These are phyloP conservation scores for Chlorella sp. DNA, from an alignment of 139 green algal species.

Conservation along the genomic window DNA sequence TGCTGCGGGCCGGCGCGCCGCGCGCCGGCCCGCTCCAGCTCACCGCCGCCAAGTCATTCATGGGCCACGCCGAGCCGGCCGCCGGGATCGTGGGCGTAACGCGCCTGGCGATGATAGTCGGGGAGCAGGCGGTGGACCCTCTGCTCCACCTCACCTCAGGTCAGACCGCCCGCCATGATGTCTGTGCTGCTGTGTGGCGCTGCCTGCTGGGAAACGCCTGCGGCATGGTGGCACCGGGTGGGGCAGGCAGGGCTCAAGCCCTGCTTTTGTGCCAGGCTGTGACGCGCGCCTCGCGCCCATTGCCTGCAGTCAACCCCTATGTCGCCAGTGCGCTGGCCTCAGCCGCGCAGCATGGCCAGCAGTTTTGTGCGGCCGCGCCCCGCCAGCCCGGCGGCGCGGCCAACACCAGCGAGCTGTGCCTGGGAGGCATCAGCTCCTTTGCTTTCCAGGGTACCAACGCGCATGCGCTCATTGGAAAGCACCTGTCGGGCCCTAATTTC, in stretches of 20 bases:
- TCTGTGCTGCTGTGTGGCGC: too few relatives aligned
- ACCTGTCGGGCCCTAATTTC: not conserved
- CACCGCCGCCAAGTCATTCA: constrained; percentile 75
- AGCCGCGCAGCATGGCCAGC: constrained; percentile 1
- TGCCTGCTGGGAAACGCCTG: too few relatives aligned
- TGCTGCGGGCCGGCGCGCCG: constrained; percentile 17
- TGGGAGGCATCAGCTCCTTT: constrained; percentile 72
- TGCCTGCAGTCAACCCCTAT: constrained; percentile 66
- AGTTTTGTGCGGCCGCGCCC: constrained; percentile 28
- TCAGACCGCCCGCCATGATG: too few relatives aligned
- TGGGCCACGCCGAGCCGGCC: constrained; percentile 86
- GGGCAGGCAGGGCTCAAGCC: too few relatives aligned
- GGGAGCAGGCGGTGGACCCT: constrained; percentile 29
- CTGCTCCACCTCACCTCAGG: constrained; percentile 46
- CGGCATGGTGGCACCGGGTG: too few relatives aligned
- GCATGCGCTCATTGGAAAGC: constrained; percentile 41
- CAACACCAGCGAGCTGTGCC: not conserved
- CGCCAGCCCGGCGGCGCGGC: not conserved
- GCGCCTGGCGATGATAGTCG: constrained; percentile 42
- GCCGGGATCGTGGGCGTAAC: constrained; percentile 76
- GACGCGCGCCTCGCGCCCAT: too few relatives aligned
- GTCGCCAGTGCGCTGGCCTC: constrained; percentile 44
- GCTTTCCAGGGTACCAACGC: constrained; percentile 81
- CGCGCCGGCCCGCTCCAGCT: constrained; percentile 49
- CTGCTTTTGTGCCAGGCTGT: too few relatives aligned